Conservation (phyloP, 2,329 filamentous ascomycete genomes). For the Penicillium frequentans region DNA sequence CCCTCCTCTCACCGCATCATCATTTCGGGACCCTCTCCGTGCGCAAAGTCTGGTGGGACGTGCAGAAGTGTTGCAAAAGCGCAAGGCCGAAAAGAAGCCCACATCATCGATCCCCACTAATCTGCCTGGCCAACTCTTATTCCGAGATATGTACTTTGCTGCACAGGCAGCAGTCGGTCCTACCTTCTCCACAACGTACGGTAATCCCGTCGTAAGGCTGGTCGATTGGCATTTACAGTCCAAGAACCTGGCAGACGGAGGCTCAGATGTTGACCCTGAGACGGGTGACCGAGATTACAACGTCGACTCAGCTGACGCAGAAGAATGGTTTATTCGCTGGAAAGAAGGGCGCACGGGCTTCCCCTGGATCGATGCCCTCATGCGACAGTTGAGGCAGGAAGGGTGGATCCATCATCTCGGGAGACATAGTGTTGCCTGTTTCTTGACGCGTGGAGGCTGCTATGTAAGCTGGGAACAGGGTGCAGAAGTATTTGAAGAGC, state of each 20-base stretch:
- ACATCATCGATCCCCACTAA: constrained; percentile 63
- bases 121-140: constrained; percentile 70
- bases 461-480: constrained; percentile 79
- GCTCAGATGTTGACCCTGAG: constrained; percentile 36
- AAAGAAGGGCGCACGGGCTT: constrained; percentile 69
- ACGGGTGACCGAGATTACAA: constrained; percentile 59
- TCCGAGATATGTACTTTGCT: constrained; percentile 82
- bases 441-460: constrained; percentile 75
- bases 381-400: constrained; percentile 70
- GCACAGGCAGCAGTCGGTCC: constrained; percentile 69
- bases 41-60: constrained; percentile 71
- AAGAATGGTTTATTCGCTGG: constrained; percentile 69
- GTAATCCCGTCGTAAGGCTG: constrained; percentile 69
- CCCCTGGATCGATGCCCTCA: constrained; percentile 77
- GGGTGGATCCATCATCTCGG: constrained; percentile 82
- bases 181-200: constrained; percentile 63
- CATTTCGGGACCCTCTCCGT: constrained; percentile 74
- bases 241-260: constrained; percentile 47
- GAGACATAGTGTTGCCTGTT: constrained; percentile 75
- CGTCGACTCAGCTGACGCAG: constrained; percentile 62
- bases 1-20: constrained; percentile 69
- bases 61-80: constrained; percentile 62
- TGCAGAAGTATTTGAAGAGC: constrained; percentile 75
- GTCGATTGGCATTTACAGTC: constrained; percentile 76
- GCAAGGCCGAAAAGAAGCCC: constrained; percentile 57